Base-by-base conservation (phyloP, 495 filamentous ascomycete genomes). In the Tuber indicum region DNA sequence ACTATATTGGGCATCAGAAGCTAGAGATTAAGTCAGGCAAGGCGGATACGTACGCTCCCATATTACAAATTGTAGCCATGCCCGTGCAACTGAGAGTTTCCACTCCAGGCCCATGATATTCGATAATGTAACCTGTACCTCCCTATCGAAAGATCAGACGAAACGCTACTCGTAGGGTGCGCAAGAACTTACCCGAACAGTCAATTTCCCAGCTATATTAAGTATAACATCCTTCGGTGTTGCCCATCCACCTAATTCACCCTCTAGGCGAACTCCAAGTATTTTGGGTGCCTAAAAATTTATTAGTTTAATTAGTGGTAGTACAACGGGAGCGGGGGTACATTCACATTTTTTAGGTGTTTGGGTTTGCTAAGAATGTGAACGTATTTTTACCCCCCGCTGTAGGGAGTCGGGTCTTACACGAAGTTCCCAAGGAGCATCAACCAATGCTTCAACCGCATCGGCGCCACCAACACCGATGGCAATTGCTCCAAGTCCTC, bases 391-490 rank as follows among this genome's bases (percentile, higher is more conserved):
- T 32, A 32, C 32, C 32, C 32, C 32, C 32, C 32, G 32, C 32
- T 32, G 32, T 32, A 16, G 19, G 26, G 17, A 8, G 41, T 70
- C n/a, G 14, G 97, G 26, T 66, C 58, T 66, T 66, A 66, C 58
- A 36, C 58, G 58, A 78, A 99, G 84, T 84, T 99, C 96, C 96
- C 96, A 99, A 0, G 96, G 96, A 16, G 93, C 93, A 84, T 97
- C 95, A 3, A 97, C 96, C 72, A 99, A 89, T 23, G 94, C 96
- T 86, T 99, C 96, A 26, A 98, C 96, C 0, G 96, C 96, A 87
- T 99, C 96, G 45, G 96, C 96, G 83, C 96, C 96, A 79, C 96
- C 96, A 46, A 99, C 96, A 86, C 96, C 96, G 82, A 99, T 99
- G 4, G 96, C 96, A 83, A 98, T 96, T 2, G 93, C 93, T 76